Evolutionary conservation across 2,329 filamentous ascomycete genomes (phyloP), one percentile per base, ranked within the genome.

Genomic region (Endoconidiophora polonica): DNA sequence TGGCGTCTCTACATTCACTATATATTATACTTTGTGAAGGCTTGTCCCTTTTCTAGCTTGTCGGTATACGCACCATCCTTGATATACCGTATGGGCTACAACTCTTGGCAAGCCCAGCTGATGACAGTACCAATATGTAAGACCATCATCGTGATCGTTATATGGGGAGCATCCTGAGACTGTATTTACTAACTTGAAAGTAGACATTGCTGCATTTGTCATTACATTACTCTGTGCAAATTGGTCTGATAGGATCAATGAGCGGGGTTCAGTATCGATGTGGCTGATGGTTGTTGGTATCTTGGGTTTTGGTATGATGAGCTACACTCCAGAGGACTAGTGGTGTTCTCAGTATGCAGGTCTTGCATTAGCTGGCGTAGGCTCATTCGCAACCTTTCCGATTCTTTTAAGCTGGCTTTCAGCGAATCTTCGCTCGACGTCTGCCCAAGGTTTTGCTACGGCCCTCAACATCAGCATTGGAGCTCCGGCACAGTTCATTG

Each of bases 331-430:
- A 0, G 62, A 77, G 0, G 66, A 74, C 40, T 68, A 74, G 2
- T 84, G 18, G 29, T 33, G 20, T 26, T 9, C 20, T 29, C 42
- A 46, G 80, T 76, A 36, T 81, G 36, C 48, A 38, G 50, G 78
- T 54, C 70, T 86, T 7, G 81, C 85, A 29, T 66, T 86, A 38
- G 80, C 79, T 0, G 70, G 77, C 1, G 72, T 74, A 2, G 81
- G 82, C 1, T 69, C 79, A 0, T 86, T 86, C 54, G 72, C 77
- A 1, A 80, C 76, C 55, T 81, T 84, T 43, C 80, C 81, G 0
- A 79, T 80, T 0, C 68, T 86, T 53, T 67, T 83, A 1, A 79
- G 79, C n/a, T 83, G 79, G 80, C 65, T 84, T 5, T 77, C 76
- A 6, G 77, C 74, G 39, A 86, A 86, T 58, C 66, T 83, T 45